A percentile compares a stretch with the other conserved stretches of the same genome.
phyloP scores from a whole-genome alignment of 2,329 filamentous ascomycete species.

The Cytospora leucostoma region DNA sequence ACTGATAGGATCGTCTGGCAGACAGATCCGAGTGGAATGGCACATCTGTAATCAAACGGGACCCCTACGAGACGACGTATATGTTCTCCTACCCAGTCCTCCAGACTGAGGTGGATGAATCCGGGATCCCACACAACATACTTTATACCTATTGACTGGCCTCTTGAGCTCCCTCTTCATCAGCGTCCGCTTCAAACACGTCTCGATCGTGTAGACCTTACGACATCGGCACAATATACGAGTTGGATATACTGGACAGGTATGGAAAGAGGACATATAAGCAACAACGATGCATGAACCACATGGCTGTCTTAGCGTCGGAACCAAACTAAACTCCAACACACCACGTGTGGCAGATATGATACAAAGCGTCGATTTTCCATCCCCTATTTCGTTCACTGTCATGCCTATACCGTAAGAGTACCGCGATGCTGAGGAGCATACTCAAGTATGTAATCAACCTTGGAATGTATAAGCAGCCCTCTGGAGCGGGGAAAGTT shows the following conservation, averaged over 20 bases:
- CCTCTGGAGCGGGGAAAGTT: neutral
- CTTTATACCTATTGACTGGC: neutral
- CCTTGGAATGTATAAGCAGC: too few relatives aligned
- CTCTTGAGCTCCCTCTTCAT: too few relatives aligned
- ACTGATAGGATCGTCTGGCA: neutral
- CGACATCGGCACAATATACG: neutral
- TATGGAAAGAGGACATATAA: neutral
- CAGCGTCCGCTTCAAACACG: neutral
- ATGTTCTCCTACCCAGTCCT: neutral
- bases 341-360: neutral
- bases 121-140: neutral
- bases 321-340: neutral
- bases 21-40: neutral
- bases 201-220: neutral
- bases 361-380: neutral
- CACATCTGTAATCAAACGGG: neutral
- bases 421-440: neutral
- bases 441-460: neutral
- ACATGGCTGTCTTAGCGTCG: neutral
- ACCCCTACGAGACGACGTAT: neutral
- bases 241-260: too few relatives aligned
- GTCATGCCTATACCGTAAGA: neutral
- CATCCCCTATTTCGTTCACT: neutral
- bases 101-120: neutral
- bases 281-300: neutral